Evolutionary conservation across 2,329 filamentous ascomycete genomes (phyloP), one percentile per base, ranked within the genome.

Genomic region (Ascocoryne sarcoides): DNA sequence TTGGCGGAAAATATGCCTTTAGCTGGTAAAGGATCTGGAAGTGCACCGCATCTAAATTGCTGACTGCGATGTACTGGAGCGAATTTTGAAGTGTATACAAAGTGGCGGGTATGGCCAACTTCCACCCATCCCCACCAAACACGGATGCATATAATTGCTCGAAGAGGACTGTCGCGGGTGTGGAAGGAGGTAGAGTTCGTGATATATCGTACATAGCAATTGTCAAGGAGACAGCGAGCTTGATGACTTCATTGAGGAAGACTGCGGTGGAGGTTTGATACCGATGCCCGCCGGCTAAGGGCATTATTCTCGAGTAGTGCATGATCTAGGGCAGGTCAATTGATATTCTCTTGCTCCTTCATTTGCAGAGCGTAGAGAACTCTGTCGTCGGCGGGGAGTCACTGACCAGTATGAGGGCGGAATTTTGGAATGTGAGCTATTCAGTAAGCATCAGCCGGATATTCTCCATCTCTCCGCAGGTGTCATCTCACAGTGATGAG

Each of bases 291-390:
- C 82, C 79, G 8, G 75, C 70, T 8, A 80, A 73, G n/a, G 88
- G 84, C 89, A 95, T 95, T 45, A 93, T 79, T 50, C 89, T 79
- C 20, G 89, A 95, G 63, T 96, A 95, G 66, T 95, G 90, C 73
- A 95, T 84, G 41, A 95, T 74, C 85, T 90, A 57, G 19, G 17
- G 36, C 21, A 29, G 18, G 43, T 54, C 36, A 59, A 50, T 45
- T 31, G 10, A 26, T 14, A 15, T 14, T 37, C 32, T 39, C 32
- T 29, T 26, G 5, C 21, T 26, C 10, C 23, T 18, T 41, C 26
- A 18, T 39, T 29, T 40, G 10, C 17, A 18, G 32, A 17, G 21
- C 35, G 4, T 4, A 31, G 12, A 12, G 16, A 12, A 15, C 29
- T 14, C 16, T 15, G 29, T 5, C 4, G 29, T 14, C 12, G 29